phyloP scores from a whole-genome alignment of 2,329 filamentous ascomycete species.

The Aspergillus alliaceus region DNA sequence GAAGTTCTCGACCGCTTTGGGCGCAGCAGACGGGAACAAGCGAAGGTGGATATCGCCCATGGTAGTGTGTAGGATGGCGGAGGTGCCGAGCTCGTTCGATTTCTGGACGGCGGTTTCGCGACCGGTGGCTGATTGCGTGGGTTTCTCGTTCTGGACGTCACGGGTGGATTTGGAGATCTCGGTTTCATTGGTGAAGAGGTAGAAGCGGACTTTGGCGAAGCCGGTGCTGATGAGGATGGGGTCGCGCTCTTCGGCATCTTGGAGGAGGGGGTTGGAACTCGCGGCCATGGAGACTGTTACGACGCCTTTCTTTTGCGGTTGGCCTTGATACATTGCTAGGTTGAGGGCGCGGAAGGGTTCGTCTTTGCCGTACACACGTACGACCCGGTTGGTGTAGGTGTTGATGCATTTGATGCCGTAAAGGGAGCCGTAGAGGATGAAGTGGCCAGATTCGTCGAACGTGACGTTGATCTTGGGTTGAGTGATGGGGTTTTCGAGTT shows the following conservation, averaged over 20 bases:
- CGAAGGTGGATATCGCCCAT: slow-evolving; percentile 93
- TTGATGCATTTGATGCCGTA: slow-evolving; percentile 94
- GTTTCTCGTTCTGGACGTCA: slow-evolving; percentile 94
- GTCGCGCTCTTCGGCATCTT: slow-evolving; percentile 87
- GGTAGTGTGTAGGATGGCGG: slow-evolving; percentile 85
- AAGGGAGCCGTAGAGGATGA: slow-evolving; percentile 91
- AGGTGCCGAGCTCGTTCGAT: slow-evolving; percentile 69
- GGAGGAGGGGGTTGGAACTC: slow-evolving; percentile 85
- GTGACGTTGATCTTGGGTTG: slow-evolving; percentile 77
- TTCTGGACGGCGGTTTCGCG: slow-evolving; percentile 56
- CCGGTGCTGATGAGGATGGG: slow-evolving; percentile 85
- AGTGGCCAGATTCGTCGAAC: slow-evolving; percentile 95
- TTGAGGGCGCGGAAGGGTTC: slow-evolving; percentile 84
- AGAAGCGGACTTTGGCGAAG: slow-evolving; percentile 86
- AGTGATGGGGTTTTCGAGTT: slow-evolving; percentile 70
- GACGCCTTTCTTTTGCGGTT: slow-evolving; percentile 88
- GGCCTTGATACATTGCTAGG: slow-evolving; percentile 87
- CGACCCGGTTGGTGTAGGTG: slow-evolving; percentile 87
- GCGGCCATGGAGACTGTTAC: slow-evolving; percentile 97
- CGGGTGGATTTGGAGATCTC: slow-evolving; percentile 79
- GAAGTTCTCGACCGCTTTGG: slow-evolving; percentile 96
- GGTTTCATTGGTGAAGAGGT: slow-evolving; percentile 94
- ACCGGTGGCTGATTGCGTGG: slow-evolving; percentile 59
- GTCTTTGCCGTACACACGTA: slow-evolving; percentile 86
- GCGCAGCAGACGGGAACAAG: slow-evolving; percentile 88